Evolutionary conservation across 441 rosid genomes (phyloP), one percentile per base, ranked within the genome.

Genomic region (Pelargonium fulgidum): DNA sequence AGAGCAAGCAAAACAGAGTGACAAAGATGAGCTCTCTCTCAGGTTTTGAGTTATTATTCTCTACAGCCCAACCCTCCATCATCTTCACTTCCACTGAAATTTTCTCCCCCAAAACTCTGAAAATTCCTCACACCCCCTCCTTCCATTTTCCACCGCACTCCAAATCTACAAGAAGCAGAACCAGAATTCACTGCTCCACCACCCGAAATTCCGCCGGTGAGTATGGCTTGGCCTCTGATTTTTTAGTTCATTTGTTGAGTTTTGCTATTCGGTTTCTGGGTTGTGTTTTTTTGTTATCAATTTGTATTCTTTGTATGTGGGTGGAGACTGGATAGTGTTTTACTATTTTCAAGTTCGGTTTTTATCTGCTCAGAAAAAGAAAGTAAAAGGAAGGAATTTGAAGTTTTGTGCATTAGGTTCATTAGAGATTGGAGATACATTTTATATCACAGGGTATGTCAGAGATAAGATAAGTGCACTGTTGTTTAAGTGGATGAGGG

Each of bases 31-130:
- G 45, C 73, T 69, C 39, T 67, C 41, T 76, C 56, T 13, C 71
- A 22, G 20, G 45, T 1, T 42, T 66, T 26, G 70, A 78, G 72
- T 66, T 66, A 0, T 22, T 72, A 48, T 24, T 76, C 72, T 77
- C 75, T 67, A 33, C 69, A 41, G 36, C 74, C 63, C 72, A 75
- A 54, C 45, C 71, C 19, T 24, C 72, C 11, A 33, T 65, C 24
- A 73, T 77, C 62, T 76, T 71, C 73, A 70, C 83, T 63, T 78
- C 66, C 17, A 59, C 62, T 72, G 84, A 81, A 8, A 81, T 73
- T 3, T 75, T 70, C 17, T 3, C 72, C 36, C 70, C 58, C 41
- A 10, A 69, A 52, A 52, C 61, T 41, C 70, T 73, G 71, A 70
- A 71, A 75, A 12, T 16, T 56, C 76, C 65, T 10, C 17, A 64